Conservation (phyloP, 2,329 filamentous ascomycete genomes). For the Sclerotinia nivalis region DNA sequence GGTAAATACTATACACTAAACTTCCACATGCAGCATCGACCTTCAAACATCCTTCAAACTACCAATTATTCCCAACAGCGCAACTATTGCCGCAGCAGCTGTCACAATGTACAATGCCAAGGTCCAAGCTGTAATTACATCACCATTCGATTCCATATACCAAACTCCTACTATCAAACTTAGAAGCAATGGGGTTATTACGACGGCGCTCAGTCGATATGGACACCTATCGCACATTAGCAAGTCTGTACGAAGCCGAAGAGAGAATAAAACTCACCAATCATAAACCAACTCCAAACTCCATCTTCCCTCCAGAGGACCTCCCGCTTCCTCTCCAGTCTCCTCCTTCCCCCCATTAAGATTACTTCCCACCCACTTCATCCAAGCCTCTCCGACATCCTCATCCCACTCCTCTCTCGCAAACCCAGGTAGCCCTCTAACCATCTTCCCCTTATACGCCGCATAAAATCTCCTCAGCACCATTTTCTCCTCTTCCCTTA, state of each 20-base stretch:
- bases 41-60: slow-evolving; percentile 35
- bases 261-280: background rate
- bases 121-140: slow-evolving; percentile 35
- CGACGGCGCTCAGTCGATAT: slow-evolving; percentile 31
- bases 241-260: slow-evolving; percentile 23
- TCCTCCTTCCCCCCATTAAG: background rate
- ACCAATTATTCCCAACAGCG: slow-evolving; percentile 35
- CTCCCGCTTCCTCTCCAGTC: background rate
- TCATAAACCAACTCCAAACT: slow-evolving; percentile 19
- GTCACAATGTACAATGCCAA: slow-evolving; percentile 35
- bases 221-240: slow-evolving; percentile 29
- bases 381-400: background rate
- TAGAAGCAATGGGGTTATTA: slow-evolving; percentile 30
- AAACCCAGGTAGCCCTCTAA: background rate
- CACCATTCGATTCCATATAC: slow-evolving; percentile 31
- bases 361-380: slow-evolving; percentile 3
- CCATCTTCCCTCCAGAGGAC: slow-evolving; percentile 14
- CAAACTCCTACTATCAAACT: slow-evolving; percentile 30
- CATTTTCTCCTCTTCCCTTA: slow-evolving; percentile 3
- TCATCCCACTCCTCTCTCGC: slow-evolving; percentile 8
- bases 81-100: slow-evolving; percentile 35
- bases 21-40: background rate
- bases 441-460: background rate
- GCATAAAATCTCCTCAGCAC: slow-evolving; percentile 5
- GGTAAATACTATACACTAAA: background rate